Percentiles rank a stretch among this genome's conserved stretches.
These are phyloP conservation scores for Amaranthus hypochondriacus DNA, from an alignment of 148 eudicot genomes.

Conservation along the genomic window DNA sequence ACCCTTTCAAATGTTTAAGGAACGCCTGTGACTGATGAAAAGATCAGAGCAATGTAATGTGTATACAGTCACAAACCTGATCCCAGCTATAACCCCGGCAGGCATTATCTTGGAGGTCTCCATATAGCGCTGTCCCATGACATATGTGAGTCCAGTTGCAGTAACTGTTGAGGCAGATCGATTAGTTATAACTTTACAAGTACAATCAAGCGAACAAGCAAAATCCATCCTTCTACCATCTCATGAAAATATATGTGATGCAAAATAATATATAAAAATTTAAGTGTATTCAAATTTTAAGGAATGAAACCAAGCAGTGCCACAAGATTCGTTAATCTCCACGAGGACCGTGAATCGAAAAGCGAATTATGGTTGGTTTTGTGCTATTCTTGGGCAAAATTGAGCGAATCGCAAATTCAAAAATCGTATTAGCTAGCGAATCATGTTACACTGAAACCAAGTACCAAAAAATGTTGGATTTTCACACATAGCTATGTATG, in stretches of 20 bases:
- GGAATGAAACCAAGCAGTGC: not conserved
- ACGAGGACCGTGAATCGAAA: no score
- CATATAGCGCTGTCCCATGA: slow-evolving; percentile 87
- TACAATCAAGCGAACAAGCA: not conserved
- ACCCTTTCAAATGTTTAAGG: slow-evolving; percentile 3
- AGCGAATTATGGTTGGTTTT: no score
- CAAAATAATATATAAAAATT: not conserved
- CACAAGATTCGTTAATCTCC: no score
- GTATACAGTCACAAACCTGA: slow-evolving; percentile 50
- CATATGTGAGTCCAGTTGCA: slow-evolving; percentile 68
- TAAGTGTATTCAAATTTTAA: not conserved
- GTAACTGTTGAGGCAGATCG: slow-evolving; percentile 43
- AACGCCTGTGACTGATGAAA: not conserved
- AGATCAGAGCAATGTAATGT: not conserved
- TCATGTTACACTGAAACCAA: not conserved
- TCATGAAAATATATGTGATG: slow-evolving; percentile 1
- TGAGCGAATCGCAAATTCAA: no score
- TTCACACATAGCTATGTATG: not conserved
- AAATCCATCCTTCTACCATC: not conserved
- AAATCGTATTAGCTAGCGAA: no score
- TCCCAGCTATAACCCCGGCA: slow-evolving; percentile 80
- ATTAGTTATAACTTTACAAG: slow-evolving; percentile 16
- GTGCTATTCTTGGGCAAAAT: no score
- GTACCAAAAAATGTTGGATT: not conserved
- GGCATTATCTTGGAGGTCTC: slow-evolving; percentile 93